Conservation (phyloP, 83 land plant genomes). For the Picea abies region DNA sequence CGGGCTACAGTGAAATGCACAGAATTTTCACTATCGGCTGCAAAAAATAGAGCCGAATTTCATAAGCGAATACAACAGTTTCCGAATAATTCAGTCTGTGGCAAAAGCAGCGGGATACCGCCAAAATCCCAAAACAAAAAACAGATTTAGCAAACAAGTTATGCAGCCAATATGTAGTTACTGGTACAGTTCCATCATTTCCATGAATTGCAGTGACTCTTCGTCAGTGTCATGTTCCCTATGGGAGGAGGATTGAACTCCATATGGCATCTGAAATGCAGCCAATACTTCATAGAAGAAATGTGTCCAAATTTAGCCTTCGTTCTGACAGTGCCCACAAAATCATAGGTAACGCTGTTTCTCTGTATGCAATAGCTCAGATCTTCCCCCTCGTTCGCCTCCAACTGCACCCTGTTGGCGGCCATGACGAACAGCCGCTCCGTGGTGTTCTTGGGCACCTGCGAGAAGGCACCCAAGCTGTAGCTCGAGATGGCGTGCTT, state of each 20-base stretch:
- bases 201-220: no score
- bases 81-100: no score
- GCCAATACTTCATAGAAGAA: constrained; percentile 6
- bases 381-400: constrained; percentile 16
- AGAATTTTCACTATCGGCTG: no score
- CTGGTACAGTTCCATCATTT: no score
- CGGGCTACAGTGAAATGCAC: no score
- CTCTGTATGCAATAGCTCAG: not conserved
- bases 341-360: not conserved
- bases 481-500: not conserved
- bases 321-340: not conserved
- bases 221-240: no score
- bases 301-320: not conserved
- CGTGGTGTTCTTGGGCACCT: not conserved
- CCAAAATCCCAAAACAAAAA: no score
- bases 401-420: not conserved
- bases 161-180: no score
- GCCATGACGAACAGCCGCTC: not conserved
- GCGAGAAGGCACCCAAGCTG: not conserved
- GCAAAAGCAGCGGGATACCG: no score
- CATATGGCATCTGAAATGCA: not conserved
- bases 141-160: no score
- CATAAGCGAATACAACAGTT: no score
- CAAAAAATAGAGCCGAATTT: no score
- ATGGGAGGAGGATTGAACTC: constrained; percentile 1